phyloP scores from a whole-genome alignment of 2,329 filamentous ascomycete genomes.

The Talaromyces sp. region DNA sequence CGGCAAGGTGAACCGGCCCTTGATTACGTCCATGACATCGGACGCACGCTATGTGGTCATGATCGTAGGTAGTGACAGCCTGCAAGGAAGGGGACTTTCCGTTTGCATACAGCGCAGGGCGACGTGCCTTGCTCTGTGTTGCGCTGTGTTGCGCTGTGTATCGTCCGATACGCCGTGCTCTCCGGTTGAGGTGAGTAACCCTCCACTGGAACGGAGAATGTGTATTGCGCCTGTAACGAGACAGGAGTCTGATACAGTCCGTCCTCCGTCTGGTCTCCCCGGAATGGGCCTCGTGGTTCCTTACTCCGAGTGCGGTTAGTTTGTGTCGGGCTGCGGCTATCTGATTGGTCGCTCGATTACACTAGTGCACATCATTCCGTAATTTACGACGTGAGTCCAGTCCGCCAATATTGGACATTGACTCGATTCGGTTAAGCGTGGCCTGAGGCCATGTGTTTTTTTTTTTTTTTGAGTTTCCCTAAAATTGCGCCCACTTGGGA shows the following conservation, averaged over 20 bases:
- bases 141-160: too few relatives aligned
- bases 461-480: slow-evolving; percentile 8
- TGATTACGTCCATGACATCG: background rate
- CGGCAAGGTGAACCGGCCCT: background rate
- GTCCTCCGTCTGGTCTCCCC: background rate
- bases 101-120: background rate
- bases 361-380: slow-evolving; percentile 6
- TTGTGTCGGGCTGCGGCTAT: background rate
- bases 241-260: slow-evolving; percentile 1
- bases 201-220: background rate
- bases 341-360: background rate
- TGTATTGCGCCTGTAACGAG: background rate
- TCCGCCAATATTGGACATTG: slow-evolving; percentile 7
- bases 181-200: background rate
- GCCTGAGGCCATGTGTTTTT: slow-evolving; percentile 7
- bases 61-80: too few relatives aligned
- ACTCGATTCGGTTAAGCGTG: background rate
- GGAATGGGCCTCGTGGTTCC: slow-evolving; percentile 1
- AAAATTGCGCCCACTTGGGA: background rate
- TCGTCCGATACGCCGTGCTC: too few relatives aligned
- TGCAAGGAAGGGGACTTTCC: background rate
- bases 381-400: background rate
- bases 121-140: too few relatives aligned
- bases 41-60: too few relatives aligned
- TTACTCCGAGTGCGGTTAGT: background rate